phyloP scores from a whole-genome alignment of 2,329 filamentous ascomycete genomes.

The Aphanoascus verrucosus region DNA sequence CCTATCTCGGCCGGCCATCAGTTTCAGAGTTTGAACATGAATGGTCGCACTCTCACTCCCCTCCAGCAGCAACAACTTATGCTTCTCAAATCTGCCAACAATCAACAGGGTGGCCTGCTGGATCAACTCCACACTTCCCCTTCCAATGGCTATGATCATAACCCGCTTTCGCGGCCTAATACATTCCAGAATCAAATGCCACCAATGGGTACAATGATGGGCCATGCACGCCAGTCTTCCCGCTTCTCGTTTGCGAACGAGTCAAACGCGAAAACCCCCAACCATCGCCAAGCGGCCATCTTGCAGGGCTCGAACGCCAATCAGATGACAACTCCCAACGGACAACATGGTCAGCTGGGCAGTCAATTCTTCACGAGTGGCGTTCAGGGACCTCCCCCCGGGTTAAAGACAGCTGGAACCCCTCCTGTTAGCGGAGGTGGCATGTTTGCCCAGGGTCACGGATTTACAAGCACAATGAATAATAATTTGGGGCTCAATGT shows the following conservation, averaged over 20 bases:
- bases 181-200: constrained; percentile 39
- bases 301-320: constrained; percentile 33
- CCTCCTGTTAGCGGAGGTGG: constrained; percentile 67
- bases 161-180: constrained; percentile 35
- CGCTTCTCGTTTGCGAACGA: constrained; percentile 83
- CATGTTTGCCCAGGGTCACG: constrained; percentile 84
- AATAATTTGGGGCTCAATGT: constrained; percentile 53
- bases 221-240: constrained; percentile 72
- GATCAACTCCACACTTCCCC: constrained; percentile 30
- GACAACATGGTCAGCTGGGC: constrained; percentile 36
- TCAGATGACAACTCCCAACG: constrained; percentile 29
- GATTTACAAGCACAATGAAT: constrained; percentile 59
- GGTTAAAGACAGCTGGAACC: constrained; percentile 87
- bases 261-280: constrained; percentile 43
- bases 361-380: constrained; percentile 71
- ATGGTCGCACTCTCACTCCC: constrained; percentile 64
- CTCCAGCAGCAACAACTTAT: constrained; percentile 67
- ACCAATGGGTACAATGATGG: constrained; percentile 47
- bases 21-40: constrained; percentile 49
- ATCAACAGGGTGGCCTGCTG: constrained; percentile 50
- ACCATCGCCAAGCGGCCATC: constrained; percentile 43
- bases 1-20: constrained; percentile 33
- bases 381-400: constrained; percentile 86
- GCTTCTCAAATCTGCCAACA: constrained; percentile 48
- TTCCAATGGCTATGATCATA: constrained; percentile 31